A percentile compares a stretch with the other conserved stretches of the same genome.
Evolutionary conservation across 2,329 filamentous ascomycete species (phyloP).

Genomic region (Fusarium avenaceum): DNA sequence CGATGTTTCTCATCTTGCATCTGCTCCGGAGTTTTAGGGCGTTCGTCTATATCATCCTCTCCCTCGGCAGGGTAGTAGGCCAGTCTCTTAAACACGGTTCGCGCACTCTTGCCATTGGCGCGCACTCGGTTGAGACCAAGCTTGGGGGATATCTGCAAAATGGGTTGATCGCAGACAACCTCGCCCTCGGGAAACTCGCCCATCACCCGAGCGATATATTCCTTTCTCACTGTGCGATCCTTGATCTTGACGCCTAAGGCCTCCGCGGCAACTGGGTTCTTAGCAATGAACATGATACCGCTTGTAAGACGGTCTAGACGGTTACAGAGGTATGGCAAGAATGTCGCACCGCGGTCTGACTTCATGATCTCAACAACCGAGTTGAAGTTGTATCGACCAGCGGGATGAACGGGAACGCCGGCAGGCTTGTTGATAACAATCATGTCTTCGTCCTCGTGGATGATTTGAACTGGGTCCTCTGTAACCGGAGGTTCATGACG

Average conservation of each 20-base stretch:
- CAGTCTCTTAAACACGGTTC: conserved; percentile 90
- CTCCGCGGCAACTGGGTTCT: conserved; percentile 84
- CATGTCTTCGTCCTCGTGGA: conserved; percentile 93
- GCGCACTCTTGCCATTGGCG: conserved; percentile 89
- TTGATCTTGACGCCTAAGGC: conserved; percentile 81
- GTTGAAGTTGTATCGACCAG: conserved; percentile 96
- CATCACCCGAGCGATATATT: conserved; percentile 92
- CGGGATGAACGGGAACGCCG: conserved; percentile 94
- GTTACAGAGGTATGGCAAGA: conserved; percentile 81
- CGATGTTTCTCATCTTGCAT: conserved; percentile 46
- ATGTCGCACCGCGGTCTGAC: conserved; percentile 72
- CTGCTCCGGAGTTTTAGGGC: conserved; percentile 45
- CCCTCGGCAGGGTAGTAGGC: conserved; percentile 81
- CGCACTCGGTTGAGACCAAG: conserved; percentile 94
- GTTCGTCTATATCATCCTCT: conserved; percentile 43
- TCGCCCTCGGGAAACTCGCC: conserved; percentile 94
- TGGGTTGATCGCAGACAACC: conserved; percentile 91
- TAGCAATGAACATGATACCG: conserved; percentile 98
- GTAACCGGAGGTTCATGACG: conserved; percentile 96
- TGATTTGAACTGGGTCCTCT: conserved; percentile 80
- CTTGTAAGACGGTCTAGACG: conserved; percentile 94
- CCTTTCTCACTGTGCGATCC: conserved; percentile 87
- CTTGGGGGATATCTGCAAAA: conserved; percentile 94
- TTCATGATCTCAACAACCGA: conserved; percentile 94
- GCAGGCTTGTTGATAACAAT: conserved; percentile 98